Percentiles rank a stretch among this genome's conserved stretches.
phyloP scores from a whole-genome alignment of 305 asterid species.

The Fraxinus paxiana region DNA sequence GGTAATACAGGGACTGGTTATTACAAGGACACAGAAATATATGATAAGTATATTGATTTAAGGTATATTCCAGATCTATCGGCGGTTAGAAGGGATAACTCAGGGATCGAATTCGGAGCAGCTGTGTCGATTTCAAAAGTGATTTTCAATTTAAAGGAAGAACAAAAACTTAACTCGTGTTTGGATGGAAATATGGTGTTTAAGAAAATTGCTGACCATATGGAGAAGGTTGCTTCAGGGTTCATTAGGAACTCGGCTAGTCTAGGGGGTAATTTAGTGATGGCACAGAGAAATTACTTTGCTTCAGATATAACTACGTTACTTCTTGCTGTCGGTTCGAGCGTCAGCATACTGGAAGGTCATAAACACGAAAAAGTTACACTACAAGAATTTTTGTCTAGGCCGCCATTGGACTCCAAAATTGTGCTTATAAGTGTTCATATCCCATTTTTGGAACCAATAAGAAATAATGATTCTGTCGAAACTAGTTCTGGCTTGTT shows the following conservation, averaged over 20 bases:
- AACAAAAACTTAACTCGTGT: slow-evolving; percentile 13
- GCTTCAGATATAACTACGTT: slow-evolving; percentile 85
- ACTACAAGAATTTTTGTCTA: slow-evolving; percentile 57
- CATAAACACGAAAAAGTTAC: slow-evolving; percentile 36
- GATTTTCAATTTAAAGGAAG: slow-evolving; percentile 41
- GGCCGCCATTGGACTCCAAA: slow-evolving; percentile 50
- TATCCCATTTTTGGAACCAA: slow-evolving; percentile 48
- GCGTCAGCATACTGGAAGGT: slow-evolving; percentile 44
- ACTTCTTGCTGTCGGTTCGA: slow-evolving; percentile 62
- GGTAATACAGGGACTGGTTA: slow-evolving; percentile 73
- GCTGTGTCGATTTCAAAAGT: slow-evolving; percentile 59
- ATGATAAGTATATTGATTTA: slow-evolving; percentile 55
- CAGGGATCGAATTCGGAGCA: slow-evolving; percentile 63
- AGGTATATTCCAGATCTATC: slow-evolving; percentile 63
- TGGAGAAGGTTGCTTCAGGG: slow-evolving; percentile 69
- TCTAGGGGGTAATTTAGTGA: slow-evolving; percentile 80
- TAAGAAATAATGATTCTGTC: slow-evolving; percentile 17
- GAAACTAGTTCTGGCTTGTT: slow-evolving; percentile 36
- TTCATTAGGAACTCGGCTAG: slow-evolving; percentile 79
- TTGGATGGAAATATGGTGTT: slow-evolving; percentile 34
- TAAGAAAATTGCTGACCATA: slow-evolving; percentile 47
- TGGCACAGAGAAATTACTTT: slow-evolving; percentile 72
- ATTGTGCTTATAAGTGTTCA: slow-evolving; percentile 56
- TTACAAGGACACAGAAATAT: slow-evolving; percentile 45
- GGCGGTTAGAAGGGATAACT: slow-evolving; percentile 29